These are phyloP conservation scores for Porcisia deanei DNA, from an alignment of 208 protist genomes.

Conservation along the genomic window DNA sequence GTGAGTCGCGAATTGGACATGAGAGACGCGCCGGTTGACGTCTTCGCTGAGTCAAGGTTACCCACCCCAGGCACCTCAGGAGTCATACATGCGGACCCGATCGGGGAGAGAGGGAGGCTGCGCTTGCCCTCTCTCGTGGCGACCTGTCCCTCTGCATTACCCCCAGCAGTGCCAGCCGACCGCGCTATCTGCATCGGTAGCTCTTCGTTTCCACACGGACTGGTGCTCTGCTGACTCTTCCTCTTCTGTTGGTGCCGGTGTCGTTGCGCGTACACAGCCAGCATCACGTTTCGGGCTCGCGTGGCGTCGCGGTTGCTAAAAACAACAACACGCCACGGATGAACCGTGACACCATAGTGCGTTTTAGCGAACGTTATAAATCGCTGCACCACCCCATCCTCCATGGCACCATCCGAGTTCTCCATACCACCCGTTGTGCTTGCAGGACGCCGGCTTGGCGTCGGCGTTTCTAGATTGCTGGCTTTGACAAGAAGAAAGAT, in stretches of 20 bases:
- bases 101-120: conserved; percentile 1
- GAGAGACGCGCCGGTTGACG: not conserved
- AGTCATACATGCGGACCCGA: not conserved
- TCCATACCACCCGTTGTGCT: not conserved
- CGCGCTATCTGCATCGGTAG: not conserved
- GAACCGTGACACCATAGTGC: conserved; percentile 47
- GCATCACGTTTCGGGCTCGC: conserved; percentile 27
- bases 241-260: not conserved
- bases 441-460: not conserved
- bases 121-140: not conserved
- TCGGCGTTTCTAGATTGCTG: not conserved
- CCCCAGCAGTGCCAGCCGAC: not conserved
- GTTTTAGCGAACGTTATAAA: conserved; percentile 10
- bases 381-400: conserved; percentile 4
- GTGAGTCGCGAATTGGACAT: conserved; percentile 7
- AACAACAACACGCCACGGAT: conserved; percentile 57
- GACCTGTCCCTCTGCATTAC: not conserved
- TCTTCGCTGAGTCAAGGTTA: not conserved
- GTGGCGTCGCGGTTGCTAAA: conserved; percentile 47
- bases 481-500: conserved; percentile 24
- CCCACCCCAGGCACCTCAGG: not conserved
- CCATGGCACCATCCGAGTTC: not conserved
- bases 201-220: not conserved
- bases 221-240: not conserved
- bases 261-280: conserved; percentile 22